Evolutionary conservation across 1,284 basidiomycete genomes (phyloP), one percentile per base, ranked within the genome.

Genomic region (Lentinula novae-zelandiae): DNA sequence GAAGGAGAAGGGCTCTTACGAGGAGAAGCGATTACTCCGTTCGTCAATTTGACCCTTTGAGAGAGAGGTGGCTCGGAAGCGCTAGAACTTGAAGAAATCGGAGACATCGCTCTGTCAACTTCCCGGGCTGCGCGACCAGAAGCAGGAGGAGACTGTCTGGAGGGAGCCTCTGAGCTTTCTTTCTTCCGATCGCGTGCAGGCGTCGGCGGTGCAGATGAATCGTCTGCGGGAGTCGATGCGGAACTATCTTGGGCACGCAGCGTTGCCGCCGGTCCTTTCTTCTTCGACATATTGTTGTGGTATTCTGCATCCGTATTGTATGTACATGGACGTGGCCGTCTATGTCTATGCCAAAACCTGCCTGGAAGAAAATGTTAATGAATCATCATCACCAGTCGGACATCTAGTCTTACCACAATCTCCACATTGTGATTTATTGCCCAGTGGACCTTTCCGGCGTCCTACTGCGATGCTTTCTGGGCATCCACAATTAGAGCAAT

Each of bases 371-470:
- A 57, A 60, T 53, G 64, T 56, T 33, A 38, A 15, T 40, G 9
- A 46, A 33, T 55, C 7, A 9, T 17, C 13, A 10, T 46, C 34
- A n/a, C 8, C 8, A 13, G 38, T 8, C n/a, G 5, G 48, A 27
- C 15, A 57, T 52, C 56, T 48, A 61, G 52, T 82, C 89, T 71
- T 79, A 90, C 95, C 93, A 75, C 96, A 98, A 34, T 86, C 84
- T 46, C 91, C 93, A 75, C 96, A 98, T 70, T 97, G 87, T 20
- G 88, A 91, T 74, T 95, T 95, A 70, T 94, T 89, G 27, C 95
- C 95, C 60, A 94, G 75, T 2, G 93, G 93, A 2, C 95, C 95
- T 72, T 96, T 96, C 66, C 92, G 81, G 64, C 90, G 78, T 8
- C 93, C 92, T 57, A 93, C 79, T 2, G 93, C 90, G 58, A 95